Evolutionary conservation across 495 filamentous ascomycete genomes (phyloP).

Genomic region (Penicillium bialowiezense): DNA sequence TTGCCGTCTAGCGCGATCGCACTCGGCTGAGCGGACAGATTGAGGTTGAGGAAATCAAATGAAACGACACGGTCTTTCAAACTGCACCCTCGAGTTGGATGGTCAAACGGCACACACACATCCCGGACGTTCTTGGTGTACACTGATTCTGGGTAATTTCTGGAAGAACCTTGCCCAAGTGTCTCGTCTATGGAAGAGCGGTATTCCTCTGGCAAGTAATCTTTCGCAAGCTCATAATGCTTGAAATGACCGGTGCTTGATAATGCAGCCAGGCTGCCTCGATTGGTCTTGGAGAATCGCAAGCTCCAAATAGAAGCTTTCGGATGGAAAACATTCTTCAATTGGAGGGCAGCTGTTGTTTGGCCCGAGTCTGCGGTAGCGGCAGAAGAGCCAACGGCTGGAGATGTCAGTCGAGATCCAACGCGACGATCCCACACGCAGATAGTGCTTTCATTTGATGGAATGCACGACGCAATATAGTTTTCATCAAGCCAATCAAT

Average conservation of each 20-base stretch:
- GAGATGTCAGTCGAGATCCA: slow-evolving; percentile 45
- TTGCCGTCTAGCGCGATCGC: slow-evolving; percentile 66
- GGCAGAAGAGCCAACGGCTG: slow-evolving; percentile 36
- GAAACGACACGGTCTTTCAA: slow-evolving; percentile 69
- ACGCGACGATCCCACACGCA: slow-evolving; percentile 88
- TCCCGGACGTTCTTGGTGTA: slow-evolving; percentile 50
- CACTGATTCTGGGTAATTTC: slow-evolving; percentile 40
- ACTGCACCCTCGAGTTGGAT: slow-evolving; percentile 40
- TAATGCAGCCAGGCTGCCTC: slow-evolving; percentile 71
- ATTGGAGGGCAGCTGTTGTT: slow-evolving; percentile 57
- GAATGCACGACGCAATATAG: slow-evolving; percentile 86
- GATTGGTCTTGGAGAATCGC: slow-evolving; percentile 71
- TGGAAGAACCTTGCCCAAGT: slow-evolving; percentile 40
- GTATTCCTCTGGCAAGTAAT: slow-evolving; percentile 45
- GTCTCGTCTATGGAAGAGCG: slow-evolving; percentile 41
- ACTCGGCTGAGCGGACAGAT: slow-evolving; percentile 58
- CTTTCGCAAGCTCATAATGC: slow-evolving; percentile 65
- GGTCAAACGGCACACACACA: slow-evolving; percentile 43
- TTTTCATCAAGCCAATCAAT: slow-evolving; percentile 90
- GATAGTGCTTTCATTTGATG: slow-evolving; percentile 64
- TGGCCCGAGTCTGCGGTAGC: slow-evolving; percentile 33
- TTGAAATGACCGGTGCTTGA: slow-evolving; percentile 78
- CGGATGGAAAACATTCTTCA: slow-evolving; percentile 61
- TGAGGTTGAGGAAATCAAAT: slow-evolving; percentile 80
- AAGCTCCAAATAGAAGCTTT: slow-evolving; percentile 68